Percentiles rank a stretch among this genome's conserved stretches.
Conservation (phyloP, 2,329 filamentous ascomycete species). For the Calonectria multiphialidica region DNA sequence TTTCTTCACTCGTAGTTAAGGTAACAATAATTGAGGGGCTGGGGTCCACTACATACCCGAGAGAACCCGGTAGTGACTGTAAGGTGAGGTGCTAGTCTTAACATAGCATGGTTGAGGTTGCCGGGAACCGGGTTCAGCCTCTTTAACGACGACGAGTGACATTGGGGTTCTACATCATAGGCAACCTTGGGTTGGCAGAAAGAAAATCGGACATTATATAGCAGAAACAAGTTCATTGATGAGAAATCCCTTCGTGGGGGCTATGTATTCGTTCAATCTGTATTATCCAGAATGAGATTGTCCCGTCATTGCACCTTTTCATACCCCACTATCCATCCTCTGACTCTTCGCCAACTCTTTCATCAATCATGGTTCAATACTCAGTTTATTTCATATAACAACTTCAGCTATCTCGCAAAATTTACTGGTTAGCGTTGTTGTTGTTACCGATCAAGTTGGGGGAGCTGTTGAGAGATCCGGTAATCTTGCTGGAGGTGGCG, state of each 20-base stretch:
- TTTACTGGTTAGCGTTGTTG: constrained; percentile 49
- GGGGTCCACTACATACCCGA: neutral
- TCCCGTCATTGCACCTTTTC: neutral
- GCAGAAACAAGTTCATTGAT: neutral
- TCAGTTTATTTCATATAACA: neutral
- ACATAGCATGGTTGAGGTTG: neutral
- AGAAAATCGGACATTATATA: neutral
- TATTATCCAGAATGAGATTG: neutral
- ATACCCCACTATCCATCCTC: neutral
- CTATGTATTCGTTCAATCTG: neutral
- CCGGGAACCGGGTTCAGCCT: neutral
- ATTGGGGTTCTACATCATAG: neutral
- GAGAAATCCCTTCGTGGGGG: neutral
- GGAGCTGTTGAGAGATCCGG: constrained; percentile 53
- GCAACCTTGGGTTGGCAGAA: neutral
- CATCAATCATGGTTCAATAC: neutral
- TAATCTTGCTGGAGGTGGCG: constrained; percentile 55
- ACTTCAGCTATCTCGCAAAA: neutral
- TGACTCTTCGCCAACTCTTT: neutral
- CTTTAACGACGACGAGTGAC: neutral
- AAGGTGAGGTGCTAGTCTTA: neutral
- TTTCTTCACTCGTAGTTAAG: no score
- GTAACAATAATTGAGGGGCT: neutral
- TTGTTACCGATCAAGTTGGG: constrained; percentile 65
- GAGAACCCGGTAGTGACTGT: constrained; percentile 2